phyloP scores from a whole-genome alignment of 1,284 basidiomycete species.

The Mycosarcoma mackinlayi region DNA sequence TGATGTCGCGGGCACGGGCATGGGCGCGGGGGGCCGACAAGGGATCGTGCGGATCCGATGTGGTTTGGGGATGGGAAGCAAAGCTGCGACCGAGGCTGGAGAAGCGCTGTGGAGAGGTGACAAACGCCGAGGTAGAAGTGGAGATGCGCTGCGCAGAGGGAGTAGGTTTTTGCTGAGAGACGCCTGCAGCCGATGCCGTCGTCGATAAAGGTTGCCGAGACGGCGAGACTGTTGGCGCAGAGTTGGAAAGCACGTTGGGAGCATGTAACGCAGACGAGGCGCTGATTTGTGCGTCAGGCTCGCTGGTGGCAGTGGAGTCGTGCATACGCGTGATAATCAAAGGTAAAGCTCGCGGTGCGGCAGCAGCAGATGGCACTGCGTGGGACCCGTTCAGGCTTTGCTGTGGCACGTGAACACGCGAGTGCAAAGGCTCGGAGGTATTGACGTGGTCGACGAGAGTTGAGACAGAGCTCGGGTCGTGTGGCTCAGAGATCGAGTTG shows the following conservation, averaged over 20 bases:
- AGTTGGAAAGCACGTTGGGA: too few species aligned
- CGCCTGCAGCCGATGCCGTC: not conserved
- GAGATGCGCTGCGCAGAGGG: not conserved
- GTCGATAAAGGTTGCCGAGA: not conserved
- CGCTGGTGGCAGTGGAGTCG: not conserved
- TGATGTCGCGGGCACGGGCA: slow-evolving; percentile 30
- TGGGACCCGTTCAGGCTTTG: too few species aligned
- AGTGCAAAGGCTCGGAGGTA: too few species aligned
- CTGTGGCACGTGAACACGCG: too few species aligned
- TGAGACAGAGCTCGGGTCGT: too few species aligned
- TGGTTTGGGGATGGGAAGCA: slow-evolving; percentile 4
- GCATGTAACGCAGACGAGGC: too few species aligned
- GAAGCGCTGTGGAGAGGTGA: slow-evolving; percentile 29
- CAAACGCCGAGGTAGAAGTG: slow-evolving; percentile 9
- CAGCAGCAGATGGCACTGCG: too few species aligned
- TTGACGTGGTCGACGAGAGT: too few species aligned
- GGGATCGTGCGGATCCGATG: not conserved
- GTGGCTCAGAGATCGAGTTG: too few species aligned
- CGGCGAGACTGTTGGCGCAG: not conserved
- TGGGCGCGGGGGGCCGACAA: slow-evolving; percentile 1
- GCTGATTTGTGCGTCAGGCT: too few species aligned
- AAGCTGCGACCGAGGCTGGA: slow-evolving; percentile 28
- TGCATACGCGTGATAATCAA: too few species aligned
- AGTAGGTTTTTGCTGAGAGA: not conserved
- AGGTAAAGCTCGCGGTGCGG: too few species aligned